These are phyloP conservation scores for Aspergillus ostianus DNA, from an alignment of 495 filamentous ascomycete species.

Conservation along the genomic window DNA sequence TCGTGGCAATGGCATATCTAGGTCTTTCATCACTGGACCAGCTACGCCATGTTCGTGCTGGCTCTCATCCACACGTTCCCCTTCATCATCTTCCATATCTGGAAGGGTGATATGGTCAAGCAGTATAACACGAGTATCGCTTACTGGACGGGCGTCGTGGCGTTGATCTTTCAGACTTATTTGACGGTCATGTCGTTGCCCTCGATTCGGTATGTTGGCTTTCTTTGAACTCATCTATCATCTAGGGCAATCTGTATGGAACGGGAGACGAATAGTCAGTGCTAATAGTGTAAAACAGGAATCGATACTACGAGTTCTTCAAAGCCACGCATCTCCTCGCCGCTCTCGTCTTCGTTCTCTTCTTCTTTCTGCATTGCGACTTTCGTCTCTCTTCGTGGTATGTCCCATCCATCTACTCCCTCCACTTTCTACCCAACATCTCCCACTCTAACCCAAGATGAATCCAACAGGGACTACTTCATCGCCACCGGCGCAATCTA, in stretches of 20 bases:
- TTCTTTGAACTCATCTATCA: neutral
- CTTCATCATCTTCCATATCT: conserved; percentile 53
- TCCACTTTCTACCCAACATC: conserved; percentile 9
- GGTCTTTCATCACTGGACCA: conserved; percentile 52
- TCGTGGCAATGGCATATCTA: neutral
- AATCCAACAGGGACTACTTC: conserved; percentile 53
- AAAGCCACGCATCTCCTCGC: conserved; percentile 54
- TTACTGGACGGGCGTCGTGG: conserved; percentile 57
- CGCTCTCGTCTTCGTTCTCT: conserved; percentile 51
- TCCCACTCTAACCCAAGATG: neutral
- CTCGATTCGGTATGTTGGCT: conserved; percentile 41
- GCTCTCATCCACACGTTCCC: conserved; percentile 57
- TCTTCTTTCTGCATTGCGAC: conserved; percentile 60
- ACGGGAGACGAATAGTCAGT: too few species aligned
- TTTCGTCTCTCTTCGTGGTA: conserved; percentile 56
- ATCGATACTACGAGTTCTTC: conserved; percentile 60
- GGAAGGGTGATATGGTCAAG: conserved; percentile 47
- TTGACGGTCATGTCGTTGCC: conserved; percentile 52
- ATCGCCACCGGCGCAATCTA: conserved; percentile 55
- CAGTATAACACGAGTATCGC: conserved; percentile 44
- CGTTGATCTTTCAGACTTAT: conserved; percentile 54
- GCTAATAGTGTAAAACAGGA: conserved; percentile 31
- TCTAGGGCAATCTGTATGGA: too few species aligned
- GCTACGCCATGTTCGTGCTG: conserved; percentile 53
- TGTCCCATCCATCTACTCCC: neutral